These are phyloP conservation scores for Microsporum audouinii DNA, from an alignment of 2,329 filamentous ascomycete genomes.

Conservation along the genomic window DNA sequence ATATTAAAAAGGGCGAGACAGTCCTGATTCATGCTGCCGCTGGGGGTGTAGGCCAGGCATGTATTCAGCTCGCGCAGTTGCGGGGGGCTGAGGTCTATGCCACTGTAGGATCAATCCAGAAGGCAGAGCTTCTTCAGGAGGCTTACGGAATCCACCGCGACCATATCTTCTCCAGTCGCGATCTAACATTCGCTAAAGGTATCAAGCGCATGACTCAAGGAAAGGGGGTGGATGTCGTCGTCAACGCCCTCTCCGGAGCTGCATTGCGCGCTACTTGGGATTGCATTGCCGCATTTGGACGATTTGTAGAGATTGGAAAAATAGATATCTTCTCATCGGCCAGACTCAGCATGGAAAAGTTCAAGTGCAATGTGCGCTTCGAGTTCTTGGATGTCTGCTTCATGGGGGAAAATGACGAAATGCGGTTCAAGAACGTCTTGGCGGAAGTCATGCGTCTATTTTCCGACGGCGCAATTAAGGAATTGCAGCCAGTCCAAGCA, in stretches of 20 bases:
- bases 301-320: slow-evolving; percentile 15
- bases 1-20: slow-evolving; percentile 11
- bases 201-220: slow-evolving; percentile 11
- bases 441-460: neutral
- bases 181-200: slow-evolving; percentile 9
- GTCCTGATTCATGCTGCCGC: slow-evolving; percentile 18
- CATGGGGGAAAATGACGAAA: neutral
- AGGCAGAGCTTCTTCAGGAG: slow-evolving; percentile 13
- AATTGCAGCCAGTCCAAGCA: slow-evolving; percentile 20
- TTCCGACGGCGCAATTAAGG: slow-evolving; percentile 16
- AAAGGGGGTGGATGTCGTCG: slow-evolving; percentile 12
- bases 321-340: slow-evolving; percentile 2
- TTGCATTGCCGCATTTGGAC: slow-evolving; percentile 13
- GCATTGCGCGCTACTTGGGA: slow-evolving; percentile 9
- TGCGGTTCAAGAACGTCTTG: neutral
- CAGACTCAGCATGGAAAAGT: slow-evolving; percentile 6
- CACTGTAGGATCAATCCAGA: slow-evolving; percentile 15
- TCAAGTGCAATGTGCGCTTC: slow-evolving; percentile 9
- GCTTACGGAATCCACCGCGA: slow-evolving; percentile 8
- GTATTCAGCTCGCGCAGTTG: slow-evolving; percentile 13
- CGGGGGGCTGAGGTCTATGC: slow-evolving; percentile 17
- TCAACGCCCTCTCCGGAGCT: slow-evolving; percentile 14
- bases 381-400: slow-evolving; percentile 8
- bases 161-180: slow-evolving; percentile 12
- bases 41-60: slow-evolving; percentile 18